Evolutionary conservation across 768 basidiomycete genomes (phyloP).

Genomic region (Dentipellis fragilis): DNA sequence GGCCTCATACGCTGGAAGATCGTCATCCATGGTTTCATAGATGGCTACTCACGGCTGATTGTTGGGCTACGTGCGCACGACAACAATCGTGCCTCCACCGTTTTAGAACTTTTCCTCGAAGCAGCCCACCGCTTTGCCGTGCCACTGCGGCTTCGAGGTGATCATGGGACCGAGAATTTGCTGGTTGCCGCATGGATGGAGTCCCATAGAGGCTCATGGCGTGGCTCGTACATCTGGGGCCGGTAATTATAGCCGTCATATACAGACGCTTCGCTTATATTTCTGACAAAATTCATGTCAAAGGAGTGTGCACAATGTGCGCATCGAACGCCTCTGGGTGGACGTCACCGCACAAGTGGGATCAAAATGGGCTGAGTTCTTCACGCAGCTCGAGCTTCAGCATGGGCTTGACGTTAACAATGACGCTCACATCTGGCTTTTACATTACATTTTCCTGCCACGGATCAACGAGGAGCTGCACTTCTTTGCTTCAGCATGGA

Average conservation of each 20-base stretch:
- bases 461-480: constrained; percentile 10
- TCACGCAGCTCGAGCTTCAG: constrained; percentile 14
- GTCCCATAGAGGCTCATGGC: constrained; percentile 6
- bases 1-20: constrained; percentile 15
- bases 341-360: constrained; percentile 18
- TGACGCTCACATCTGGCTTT: constrained; percentile 18
- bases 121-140: constrained; percentile 7
- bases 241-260: not conserved
- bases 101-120: constrained; percentile 11
- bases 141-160: constrained; percentile 17
- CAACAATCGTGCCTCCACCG: constrained; percentile 14
- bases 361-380: constrained; percentile 14
- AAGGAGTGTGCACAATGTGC: constrained; percentile 18
- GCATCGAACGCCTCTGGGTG: constrained; percentile 20
- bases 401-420: constrained; percentile 16
- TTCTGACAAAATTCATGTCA: too few species aligned
- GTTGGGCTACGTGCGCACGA: constrained; percentile 7
- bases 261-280: not conserved
- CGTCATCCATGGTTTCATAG: constrained; percentile 17
- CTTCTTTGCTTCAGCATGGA: not conserved
- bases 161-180: constrained; percentile 21
- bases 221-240: constrained; percentile 21
- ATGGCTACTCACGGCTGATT: constrained; percentile 16
- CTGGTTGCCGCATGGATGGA: constrained; percentile 19
- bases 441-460: constrained; percentile 19